Evolutionary conservation across 2,329 filamentous ascomycete species (phyloP).

Genomic region (Colletotrichum musicola): DNA sequence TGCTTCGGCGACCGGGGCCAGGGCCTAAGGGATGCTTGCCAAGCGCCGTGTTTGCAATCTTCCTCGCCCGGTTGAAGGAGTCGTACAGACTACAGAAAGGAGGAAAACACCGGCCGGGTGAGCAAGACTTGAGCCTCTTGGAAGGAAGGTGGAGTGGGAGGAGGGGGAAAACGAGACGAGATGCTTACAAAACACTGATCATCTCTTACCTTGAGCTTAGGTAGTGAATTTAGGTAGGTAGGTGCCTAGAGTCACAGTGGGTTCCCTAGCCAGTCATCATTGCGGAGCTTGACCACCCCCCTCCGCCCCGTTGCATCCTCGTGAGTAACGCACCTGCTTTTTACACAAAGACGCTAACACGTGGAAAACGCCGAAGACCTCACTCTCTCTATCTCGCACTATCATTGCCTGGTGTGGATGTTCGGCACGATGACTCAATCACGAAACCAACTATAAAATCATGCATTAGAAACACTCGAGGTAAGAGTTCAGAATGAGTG

Average conservation of each 20-base stretch:
- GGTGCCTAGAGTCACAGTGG: neutral
- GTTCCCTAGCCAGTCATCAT: neutral
- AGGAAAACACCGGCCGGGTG: neutral
- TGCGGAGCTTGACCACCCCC: slow-evolving; percentile 17
- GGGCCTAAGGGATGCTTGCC: neutral
- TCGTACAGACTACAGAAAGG: neutral
- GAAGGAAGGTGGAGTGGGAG: neutral
- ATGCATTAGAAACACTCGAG: neutral
- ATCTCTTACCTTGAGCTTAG: too few species aligned
- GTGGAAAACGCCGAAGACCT: slow-evolving; percentile 20
- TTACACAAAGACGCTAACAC: neutral
- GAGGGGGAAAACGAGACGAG: neutral
- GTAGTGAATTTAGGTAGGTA: neutral
- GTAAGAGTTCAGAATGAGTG: too few species aligned
- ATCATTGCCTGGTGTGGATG: neutral
- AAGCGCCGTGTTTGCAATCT: slow-evolving; percentile 12
- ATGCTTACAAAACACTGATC: neutral
- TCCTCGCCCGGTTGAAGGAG: neutral
- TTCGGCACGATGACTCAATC: slow-evolving; percentile 10
- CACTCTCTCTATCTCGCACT: neutral
- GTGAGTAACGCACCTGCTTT: too few species aligned
- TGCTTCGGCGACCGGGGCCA: neutral
- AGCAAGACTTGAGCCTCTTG: neutral
- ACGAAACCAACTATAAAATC: neutral
- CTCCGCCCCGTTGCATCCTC: slow-evolving; percentile 7